Evolutionary conservation across 106 monocot genomes (phyloP).

Genomic region (Platanthera zijinensis): DNA sequence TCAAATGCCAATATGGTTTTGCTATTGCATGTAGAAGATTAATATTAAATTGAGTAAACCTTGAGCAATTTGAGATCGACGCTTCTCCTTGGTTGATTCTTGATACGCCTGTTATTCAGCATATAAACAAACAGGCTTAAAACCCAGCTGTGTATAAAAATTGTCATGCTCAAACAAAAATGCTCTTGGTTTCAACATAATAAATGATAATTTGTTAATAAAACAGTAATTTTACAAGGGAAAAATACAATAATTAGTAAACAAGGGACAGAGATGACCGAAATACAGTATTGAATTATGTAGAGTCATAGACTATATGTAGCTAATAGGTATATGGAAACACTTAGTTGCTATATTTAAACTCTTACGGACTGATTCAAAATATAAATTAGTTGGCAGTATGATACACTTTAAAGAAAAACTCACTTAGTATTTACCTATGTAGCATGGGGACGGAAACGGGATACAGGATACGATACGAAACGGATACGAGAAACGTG

Average conservation of each 20-base stretch:
- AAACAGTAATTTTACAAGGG: neutral
- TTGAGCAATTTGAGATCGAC: constrained; percentile 94
- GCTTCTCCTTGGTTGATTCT: constrained; percentile 92
- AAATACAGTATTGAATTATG: neutral
- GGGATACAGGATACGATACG: too few relatives aligned
- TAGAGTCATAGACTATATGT: neutral
- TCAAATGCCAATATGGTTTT: neutral
- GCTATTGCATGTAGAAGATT: neutral
- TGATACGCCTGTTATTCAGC: constrained; percentile 67
- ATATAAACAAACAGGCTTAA: constrained; percentile 2
- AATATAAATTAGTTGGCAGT: too few relatives aligned
- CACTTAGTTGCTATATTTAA: neutral
- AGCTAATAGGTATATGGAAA: neutral
- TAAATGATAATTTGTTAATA: neutral
- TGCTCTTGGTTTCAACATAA: neutral
- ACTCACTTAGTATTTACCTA: too few relatives aligned
- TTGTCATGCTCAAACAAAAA: neutral
- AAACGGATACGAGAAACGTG: too few relatives aligned
- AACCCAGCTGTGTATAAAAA: neutral
- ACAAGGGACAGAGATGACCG: neutral
- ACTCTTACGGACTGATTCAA: neutral
- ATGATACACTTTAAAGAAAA: too few relatives aligned
- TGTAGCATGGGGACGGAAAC: too few relatives aligned
- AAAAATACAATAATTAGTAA: neutral
- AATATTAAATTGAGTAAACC: constrained; percentile 28